Percentiles rank a stretch among this genome's conserved stretches.
These are phyloP conservation scores for Fusarium incarnatum DNA, from an alignment of 2,329 filamentous ascomycete genomes.

Conservation along the genomic window DNA sequence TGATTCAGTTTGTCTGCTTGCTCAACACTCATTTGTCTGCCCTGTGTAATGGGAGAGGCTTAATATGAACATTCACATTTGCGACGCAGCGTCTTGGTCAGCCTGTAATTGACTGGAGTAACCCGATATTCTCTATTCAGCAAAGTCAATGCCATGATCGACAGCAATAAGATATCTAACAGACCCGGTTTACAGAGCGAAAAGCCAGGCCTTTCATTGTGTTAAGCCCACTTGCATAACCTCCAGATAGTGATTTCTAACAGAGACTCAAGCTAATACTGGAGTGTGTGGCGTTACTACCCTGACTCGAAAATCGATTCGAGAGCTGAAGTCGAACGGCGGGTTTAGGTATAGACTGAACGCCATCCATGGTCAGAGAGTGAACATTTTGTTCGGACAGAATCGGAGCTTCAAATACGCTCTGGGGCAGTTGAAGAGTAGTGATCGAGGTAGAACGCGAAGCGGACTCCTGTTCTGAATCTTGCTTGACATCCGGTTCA, in stretches of 20 bases:
- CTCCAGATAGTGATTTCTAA: background rate
- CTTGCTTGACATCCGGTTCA: background rate
- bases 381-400: background rate
- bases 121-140: background rate
- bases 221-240: background rate
- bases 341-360: background rate
- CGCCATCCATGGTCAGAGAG: background rate
- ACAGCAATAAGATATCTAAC: background rate
- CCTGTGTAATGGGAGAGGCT: background rate
- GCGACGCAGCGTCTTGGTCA: background rate
- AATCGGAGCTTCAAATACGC: background rate
- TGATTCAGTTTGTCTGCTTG: background rate
- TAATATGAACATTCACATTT: background rate
- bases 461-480: background rate
- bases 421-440: conserved; percentile 6
- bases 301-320: conserved; percentile 1
- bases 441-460: conserved; percentile 15
- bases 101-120: background rate
- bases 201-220: background rate
- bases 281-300: background rate
- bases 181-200: background rate
- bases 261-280: background rate
- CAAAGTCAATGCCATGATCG: background rate
- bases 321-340: background rate
- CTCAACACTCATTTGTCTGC: background rate